Evolutionary conservation across 2,329 filamentous ascomycete species (phyloP), one percentile per base, ranked within the genome.

Genomic region (Diaporthe eres): DNA sequence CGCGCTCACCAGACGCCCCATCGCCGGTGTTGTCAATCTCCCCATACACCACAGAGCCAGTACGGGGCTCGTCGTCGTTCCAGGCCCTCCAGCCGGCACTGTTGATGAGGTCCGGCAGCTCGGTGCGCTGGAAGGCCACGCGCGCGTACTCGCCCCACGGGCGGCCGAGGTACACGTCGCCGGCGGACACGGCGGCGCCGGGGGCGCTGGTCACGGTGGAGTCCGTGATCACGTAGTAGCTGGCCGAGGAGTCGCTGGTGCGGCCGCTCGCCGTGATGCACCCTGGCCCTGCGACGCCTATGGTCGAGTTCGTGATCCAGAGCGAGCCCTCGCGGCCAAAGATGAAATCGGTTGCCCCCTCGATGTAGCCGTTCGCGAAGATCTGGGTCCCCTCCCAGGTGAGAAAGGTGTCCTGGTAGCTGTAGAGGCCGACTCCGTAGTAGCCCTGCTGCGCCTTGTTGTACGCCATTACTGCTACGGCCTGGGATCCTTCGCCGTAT

Each of bases 341-440:
- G 80, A 92, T 88, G 81, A 91, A 91, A 80, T 92, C 90, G 13
- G 87, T 87, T 0, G 88, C 88, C 39, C 90, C 90, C 75, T 87
- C 85, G 77, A 92, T 90, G 78, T 87, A 87, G 78, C 85, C 86
- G 70, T 86, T 86, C 13, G 85, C 87, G 78, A 90, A 91, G 55
- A 91, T 79, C 76, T 91, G 89, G 22, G 85, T 83, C 17, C 90
- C 90, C 19, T 80, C 84, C 63, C 89, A 80, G 19, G 86, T 84
- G 5, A 88, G 82, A 67, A 89, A 78, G 1, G 90, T 91, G 80
- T 91, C 90, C 81, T 92, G 90, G 81, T 85, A 91, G n/a, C 90
- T 88, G 57, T 72, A 63, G 79, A 91, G 86, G 63, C 86, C 83
- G 77, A 87, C 88, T 55, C 84, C 90, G 77, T 92, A 91, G 83